Percentiles rank a stretch among this genome's conserved stretches.
These are phyloP conservation scores for Lachnellula hyalina DNA, from an alignment of 2,329 filamentous ascomycete species.

Conservation along the genomic window DNA sequence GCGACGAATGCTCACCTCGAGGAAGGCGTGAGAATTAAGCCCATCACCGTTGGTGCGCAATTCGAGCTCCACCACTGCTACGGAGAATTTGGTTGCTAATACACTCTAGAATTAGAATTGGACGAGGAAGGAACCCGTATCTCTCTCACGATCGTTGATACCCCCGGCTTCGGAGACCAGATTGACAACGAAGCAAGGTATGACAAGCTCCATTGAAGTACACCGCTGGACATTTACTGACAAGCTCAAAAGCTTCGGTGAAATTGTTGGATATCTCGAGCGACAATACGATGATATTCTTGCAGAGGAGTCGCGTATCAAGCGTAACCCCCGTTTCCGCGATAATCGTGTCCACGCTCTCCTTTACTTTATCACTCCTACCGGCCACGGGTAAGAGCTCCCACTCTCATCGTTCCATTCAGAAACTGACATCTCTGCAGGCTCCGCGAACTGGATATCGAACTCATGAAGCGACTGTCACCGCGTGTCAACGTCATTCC, in stretches of 20 bases:
- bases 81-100: constrained; percentile 28
- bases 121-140: constrained; percentile 98
- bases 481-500: constrained; percentile 98
- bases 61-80: constrained; percentile 1
- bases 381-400: constrained; percentile 76
- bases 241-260: constrained; percentile 65
- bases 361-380: constrained; percentile 99
- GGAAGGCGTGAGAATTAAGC: constrained; percentile 98
- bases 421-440: constrained; percentile 40
- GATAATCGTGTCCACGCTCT: constrained; percentile 98
- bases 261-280: constrained; percentile 98
- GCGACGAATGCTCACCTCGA: constrained; percentile 82
- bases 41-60: constrained; percentile 85
- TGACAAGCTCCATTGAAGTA: constrained; percentile 19
- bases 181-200: constrained; percentile 99
- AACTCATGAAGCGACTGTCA: constrained; percentile 98
- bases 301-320: constrained; percentile 98
- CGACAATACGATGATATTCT: constrained; percentile 99
- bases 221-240: constrained; percentile 24
- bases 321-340: constrained; percentile 99
- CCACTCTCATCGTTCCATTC: not conserved
- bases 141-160: constrained; percentile 97
- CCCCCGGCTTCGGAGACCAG: constrained; percentile 95
- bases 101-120: constrained; percentile 72
- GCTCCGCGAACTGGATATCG: constrained; percentile 97